Conservation (phyloP, 192 early-diverging fungal genomes). For the Entrophospora sp. region DNA sequence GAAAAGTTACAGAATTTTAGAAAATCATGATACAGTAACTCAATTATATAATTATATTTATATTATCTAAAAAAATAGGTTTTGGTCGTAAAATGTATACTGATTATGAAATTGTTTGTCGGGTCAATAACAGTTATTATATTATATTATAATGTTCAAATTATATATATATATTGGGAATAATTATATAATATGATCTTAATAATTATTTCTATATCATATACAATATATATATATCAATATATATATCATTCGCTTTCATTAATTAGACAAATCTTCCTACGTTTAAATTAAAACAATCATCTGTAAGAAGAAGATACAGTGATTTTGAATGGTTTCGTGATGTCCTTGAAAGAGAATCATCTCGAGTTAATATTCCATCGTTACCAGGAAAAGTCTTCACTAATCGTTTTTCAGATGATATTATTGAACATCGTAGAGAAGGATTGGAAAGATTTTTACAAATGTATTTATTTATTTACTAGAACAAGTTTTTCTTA, state of each 20-base stretch:
- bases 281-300: slow-evolving; percentile 81
- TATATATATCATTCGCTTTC: slow-evolving; percentile 14
- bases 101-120: slow-evolving; percentile 92
- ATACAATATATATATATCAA: background rate
- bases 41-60: slow-evolving; percentile 16
- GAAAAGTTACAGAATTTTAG: too few species aligned
- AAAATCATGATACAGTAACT: too few species aligned
- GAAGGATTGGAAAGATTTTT: slow-evolving; percentile 88
- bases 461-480: slow-evolving; percentile 67
- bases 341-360: slow-evolving; percentile 88
- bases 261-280: slow-evolving; percentile 84
- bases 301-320: slow-evolving; percentile 83
- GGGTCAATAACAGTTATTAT: slow-evolving; percentile 25
- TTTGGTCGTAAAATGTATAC: slow-evolving; percentile 80
- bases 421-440: slow-evolving; percentile 88
- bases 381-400: slow-evolving; percentile 95
- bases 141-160: too few species aligned
- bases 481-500: background rate
- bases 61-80: slow-evolving; percentile 26
- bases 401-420: slow-evolving; percentile 89
- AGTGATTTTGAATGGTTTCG: slow-evolving; percentile 99
- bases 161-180: too few species aligned
- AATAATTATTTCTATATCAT: background rate
- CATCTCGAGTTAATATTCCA: slow-evolving; percentile 88
- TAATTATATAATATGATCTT: too few species aligned